These are phyloP conservation scores for Ramichloridium luteum DNA, from an alignment of 2,329 filamentous ascomycete genomes.

Conservation along the genomic window DNA sequence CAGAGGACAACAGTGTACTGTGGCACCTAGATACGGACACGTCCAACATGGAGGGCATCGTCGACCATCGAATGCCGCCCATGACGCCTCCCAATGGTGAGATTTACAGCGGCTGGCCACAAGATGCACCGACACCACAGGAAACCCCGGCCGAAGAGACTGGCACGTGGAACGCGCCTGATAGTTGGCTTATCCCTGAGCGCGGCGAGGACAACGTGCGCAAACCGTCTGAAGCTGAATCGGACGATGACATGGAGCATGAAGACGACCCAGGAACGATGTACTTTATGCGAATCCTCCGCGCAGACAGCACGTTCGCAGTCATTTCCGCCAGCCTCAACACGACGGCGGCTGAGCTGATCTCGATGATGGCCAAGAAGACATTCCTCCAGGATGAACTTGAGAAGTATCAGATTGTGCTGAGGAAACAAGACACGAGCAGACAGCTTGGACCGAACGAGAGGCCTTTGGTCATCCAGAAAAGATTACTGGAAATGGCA, in stretches of 20 bases:
- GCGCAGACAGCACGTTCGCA: constrained; percentile 84
- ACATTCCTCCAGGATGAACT: constrained; percentile 81
- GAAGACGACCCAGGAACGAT: constrained; percentile 62
- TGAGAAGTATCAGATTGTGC: constrained; percentile 89
- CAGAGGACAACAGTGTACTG: constrained; percentile 33
- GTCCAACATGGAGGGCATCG: constrained; percentile 80
- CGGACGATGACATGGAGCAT: constrained; percentile 49
- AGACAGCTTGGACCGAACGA: constrained; percentile 68
- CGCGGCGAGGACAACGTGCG: constrained; percentile 50
- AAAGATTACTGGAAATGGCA: constrained; percentile 76
- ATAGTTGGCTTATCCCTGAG: constrained; percentile 80
- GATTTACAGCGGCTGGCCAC: constrained; percentile 38
- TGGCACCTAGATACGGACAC: constrained; percentile 81
- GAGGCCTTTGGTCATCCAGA: constrained; percentile 81
- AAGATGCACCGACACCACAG: constrained; percentile 19
- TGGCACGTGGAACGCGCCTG: constrained; percentile 78
- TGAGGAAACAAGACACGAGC: constrained; percentile 83
- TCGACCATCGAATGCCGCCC: constrained; percentile 50
- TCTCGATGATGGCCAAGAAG: constrained; percentile 86
- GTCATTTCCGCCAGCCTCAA: constrained; percentile 77
- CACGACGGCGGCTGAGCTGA: constrained; percentile 73
- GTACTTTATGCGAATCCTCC: constrained; percentile 92
- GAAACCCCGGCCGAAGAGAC: constrained; percentile 20
- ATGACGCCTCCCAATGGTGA: constrained; percentile 53
- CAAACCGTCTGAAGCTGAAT: constrained; percentile 52